A percentile compares a stretch with the other conserved stretches of the same genome.
Evolutionary conservation across 1,139 yeast genomes (phyloP).

Genomic region (Taphrina pruni): DNA sequence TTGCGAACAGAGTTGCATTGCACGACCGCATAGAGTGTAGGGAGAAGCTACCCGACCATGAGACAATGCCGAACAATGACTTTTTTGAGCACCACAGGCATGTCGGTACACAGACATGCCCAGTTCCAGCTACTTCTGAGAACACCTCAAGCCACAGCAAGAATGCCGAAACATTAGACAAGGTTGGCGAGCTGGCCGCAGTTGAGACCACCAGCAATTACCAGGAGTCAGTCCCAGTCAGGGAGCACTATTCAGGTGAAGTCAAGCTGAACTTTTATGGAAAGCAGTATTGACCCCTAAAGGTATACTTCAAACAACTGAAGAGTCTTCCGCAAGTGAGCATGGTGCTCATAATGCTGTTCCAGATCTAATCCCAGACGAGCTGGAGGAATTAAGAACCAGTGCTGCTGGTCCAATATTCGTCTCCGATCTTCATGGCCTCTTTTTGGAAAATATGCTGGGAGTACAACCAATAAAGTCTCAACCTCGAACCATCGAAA

Average conservation of each 20-base stretch:
- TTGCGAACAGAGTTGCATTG: neutral
- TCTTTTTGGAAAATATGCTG: neutral
- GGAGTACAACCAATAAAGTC: neutral
- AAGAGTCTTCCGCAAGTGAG: no score
- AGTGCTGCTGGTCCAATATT: neutral
- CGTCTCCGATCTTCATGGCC: slow-evolving; percentile 1
- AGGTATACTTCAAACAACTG: no score
- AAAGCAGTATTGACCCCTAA: no score
- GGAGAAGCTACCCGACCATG: neutral
- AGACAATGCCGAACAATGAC: neutral
- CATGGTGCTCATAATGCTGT: no score
- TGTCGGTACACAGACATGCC: slow-evolving; percentile 9
- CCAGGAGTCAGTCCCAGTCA: no score
- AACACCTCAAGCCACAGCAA: neutral
- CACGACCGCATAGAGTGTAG: neutral
- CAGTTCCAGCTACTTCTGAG: neutral
- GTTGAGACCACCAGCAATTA: no score
- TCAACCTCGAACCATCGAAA: neutral
- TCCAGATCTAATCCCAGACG: no score
- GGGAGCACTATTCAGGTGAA: no score
- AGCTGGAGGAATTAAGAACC: neutral
- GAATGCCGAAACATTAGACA: neutral
- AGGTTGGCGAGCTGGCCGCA: no score
- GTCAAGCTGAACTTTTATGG: no score
- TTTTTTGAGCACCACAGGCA: neutral